These are phyloP conservation scores for Fusarium pininemorale DNA, from an alignment of 2,329 filamentous ascomycete genomes.

Conservation along the genomic window DNA sequence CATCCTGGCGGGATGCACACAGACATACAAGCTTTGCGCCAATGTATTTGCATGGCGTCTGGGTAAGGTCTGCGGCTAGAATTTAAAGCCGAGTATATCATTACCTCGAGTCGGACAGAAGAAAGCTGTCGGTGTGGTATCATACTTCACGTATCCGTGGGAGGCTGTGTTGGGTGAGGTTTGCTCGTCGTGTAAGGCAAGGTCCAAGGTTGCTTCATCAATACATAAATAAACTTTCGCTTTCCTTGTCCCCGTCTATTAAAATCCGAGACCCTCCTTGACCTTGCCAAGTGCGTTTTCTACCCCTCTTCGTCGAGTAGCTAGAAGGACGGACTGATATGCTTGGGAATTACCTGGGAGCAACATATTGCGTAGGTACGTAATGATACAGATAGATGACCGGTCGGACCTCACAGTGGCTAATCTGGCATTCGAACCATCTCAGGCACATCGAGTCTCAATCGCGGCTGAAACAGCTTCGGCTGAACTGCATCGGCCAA, in stretches of 20 bases:
- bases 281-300: neutral
- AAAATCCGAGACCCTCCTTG: neutral
- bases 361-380: neutral
- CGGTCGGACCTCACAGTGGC: neutral
- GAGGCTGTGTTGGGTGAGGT: neutral
- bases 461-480: conserved; percentile 23
- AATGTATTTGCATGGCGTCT: neutral
- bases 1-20: neutral
- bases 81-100: neutral
- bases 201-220: neutral
- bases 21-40: neutral
- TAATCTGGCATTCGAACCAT: neutral
- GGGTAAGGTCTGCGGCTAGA: neutral
- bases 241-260: neutral
- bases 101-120: neutral
- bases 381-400: neutral
- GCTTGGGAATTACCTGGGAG: neutral
- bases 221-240: neutral
- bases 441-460: conserved; percentile 14
- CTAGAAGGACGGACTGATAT: neutral
- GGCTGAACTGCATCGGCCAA: conserved; percentile 1
- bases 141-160: neutral
- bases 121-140: neutral
- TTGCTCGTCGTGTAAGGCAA: neutral
- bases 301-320: neutral